Evolutionary conservation across 2,329 filamentous ascomycete genomes (phyloP), one percentile per base, ranked within the genome.

Genomic region (Pseudonectria foliicola): DNA sequence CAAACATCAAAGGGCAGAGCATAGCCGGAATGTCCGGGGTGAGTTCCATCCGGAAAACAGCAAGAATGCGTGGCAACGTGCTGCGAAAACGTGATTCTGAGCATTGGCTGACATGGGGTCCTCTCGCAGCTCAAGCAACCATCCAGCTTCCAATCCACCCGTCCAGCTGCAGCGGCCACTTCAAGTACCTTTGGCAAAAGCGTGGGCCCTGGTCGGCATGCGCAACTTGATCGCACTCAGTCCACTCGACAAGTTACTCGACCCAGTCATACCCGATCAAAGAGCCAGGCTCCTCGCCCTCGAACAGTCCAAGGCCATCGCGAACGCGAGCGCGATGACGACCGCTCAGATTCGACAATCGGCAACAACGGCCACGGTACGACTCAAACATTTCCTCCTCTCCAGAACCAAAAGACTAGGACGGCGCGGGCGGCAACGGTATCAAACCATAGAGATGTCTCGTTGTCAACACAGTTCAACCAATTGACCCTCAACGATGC

Each of bases 181-280:
- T 62, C 63, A 34, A 68, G 62, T 43, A 67, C 64, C 41, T 77
- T 79, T 43, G 67, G 73, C 11, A 73, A 68, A 41, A 81, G 74
- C 48, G 56, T 77, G 18, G 76, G 78, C 2, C 66, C 70, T 10
- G 68, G 66, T 11, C 70, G 76, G 44, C 64, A 72, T 11, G 58
- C 63, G 6, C 45, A 60, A 5, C 49, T 61, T 39, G 60, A 66
- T 55, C 71, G 75, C 35, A 67, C 73, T 3, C 67, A 74, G 42
- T 68, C 73, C 6, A 64, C 75, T 25, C 61, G 74, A 45, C 61
- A 63, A 15, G 65, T 59, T 30, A 61, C 52, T 43, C 69, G 71
- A 41, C 59, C 70, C 28, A 62, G 67, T 35, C 70, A 68, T 50
- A 54, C 64, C 37, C 62, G 71, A 39, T 59, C 61, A 12, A 61